phyloP scores from a whole-genome alignment of 225 moss, liverwort and hornwort genomes.

The Asterella californica region DNA sequence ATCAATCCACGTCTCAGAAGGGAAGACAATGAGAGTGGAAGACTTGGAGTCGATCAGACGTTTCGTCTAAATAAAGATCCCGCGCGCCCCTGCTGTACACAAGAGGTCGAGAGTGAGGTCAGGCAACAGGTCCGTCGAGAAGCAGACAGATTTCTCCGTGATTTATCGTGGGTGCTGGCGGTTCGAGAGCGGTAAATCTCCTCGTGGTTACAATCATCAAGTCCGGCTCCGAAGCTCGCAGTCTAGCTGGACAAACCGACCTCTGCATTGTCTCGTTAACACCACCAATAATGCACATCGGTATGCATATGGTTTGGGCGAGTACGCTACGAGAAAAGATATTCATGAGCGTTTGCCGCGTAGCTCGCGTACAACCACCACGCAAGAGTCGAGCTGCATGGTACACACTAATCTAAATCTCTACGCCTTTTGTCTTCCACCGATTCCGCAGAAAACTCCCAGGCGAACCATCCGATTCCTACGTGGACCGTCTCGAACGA shows the following conservation, averaged over 20 bases:
- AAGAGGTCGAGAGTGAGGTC: not conserved
- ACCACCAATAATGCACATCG: not conserved
- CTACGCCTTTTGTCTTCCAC: not conserved
- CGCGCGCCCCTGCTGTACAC: not conserved
- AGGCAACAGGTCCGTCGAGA: slow-evolving; percentile 1
- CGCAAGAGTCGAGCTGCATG: not conserved
- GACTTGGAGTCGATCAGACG: no score
- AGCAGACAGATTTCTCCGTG: not conserved
- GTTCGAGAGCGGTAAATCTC: not conserved
- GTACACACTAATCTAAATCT: no score
- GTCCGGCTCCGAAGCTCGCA: not conserved
- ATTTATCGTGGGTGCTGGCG: not conserved
- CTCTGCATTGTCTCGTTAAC: not conserved
- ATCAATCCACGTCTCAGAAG: not conserved
- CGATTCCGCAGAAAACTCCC: no score
- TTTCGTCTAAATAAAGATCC: not conserved
- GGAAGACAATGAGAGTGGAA: not conserved
- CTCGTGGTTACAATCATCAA: not conserved
- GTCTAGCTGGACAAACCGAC: not conserved
- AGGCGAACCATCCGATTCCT: not conserved
- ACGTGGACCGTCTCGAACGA: not conserved
- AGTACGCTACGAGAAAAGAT: not conserved
- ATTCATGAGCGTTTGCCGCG: not conserved
- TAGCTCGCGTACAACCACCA: not conserved
- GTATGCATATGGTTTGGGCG: not conserved